A percentile compares a stretch with the other conserved stretches of the same genome.
Conservation (phyloP, 2,329 filamentous ascomycete genomes). For the Nemania sp. region DNA sequence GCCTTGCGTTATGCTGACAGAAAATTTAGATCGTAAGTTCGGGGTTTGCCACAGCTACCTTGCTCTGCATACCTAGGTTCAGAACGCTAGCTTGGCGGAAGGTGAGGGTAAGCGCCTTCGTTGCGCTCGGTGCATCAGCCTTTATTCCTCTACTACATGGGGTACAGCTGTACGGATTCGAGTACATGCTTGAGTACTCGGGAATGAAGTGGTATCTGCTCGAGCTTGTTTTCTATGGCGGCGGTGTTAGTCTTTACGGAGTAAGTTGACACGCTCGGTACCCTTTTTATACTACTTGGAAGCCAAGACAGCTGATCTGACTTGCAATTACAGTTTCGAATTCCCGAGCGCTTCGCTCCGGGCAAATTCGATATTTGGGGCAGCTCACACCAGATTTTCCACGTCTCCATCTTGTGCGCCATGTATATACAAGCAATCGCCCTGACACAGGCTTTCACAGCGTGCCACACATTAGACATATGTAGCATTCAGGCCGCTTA, state of each 20-base stretch:
- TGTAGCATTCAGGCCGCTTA: not conserved
- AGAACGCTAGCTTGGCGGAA: slow-evolving; percentile 4
- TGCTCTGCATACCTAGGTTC: slow-evolving; percentile 4
- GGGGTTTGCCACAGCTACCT: not conserved
- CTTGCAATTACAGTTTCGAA: slow-evolving; percentile 9
- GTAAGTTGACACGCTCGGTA: not conserved
- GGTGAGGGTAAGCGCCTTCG: slow-evolving; percentile 6
- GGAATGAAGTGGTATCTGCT: slow-evolving; percentile 15
- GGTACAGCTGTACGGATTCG: slow-evolving; percentile 11
- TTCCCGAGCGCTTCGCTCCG: slow-evolving; percentile 7
- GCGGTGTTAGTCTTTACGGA: not conserved
- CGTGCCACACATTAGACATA: slow-evolving; percentile 1
- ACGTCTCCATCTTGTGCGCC: slow-evolving; percentile 6
- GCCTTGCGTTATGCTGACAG: slow-evolving; percentile 9
- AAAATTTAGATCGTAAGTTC: not conserved
- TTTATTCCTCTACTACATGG: slow-evolving; percentile 13
- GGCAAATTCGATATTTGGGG: slow-evolving; percentile 16
- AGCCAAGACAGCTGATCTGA: not conserved
- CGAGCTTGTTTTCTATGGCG: slow-evolving; percentile 10
- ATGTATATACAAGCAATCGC: slow-evolving; percentile 7
- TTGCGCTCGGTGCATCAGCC: slow-evolving; percentile 5
- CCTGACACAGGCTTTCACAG: slow-evolving; percentile 1
- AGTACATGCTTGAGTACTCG: slow-evolving; percentile 8
- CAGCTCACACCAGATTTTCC: slow-evolving; percentile 16
- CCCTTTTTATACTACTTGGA: not conserved